These are phyloP conservation scores for Capsicum chinense DNA, from an alignment of 257 asterid genomes.

Conservation along the genomic window DNA sequence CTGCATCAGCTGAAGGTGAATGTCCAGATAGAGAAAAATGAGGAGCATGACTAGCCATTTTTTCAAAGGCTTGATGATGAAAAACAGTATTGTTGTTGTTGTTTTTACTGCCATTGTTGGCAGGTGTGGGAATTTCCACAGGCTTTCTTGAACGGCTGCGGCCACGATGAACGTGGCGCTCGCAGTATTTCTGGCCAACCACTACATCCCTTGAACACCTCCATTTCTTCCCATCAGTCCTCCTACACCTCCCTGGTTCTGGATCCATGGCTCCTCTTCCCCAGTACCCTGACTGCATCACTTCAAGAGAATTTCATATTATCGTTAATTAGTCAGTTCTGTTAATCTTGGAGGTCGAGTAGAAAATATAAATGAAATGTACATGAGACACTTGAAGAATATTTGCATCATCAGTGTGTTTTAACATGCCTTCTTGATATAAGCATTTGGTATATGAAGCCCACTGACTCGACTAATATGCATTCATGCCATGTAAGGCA, in stretches of 20 bases:
- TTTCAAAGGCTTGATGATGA: conserved; percentile 8
- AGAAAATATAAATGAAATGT: background rate
- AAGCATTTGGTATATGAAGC: too few species aligned
- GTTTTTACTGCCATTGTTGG: background rate
- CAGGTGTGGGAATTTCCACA: conserved; percentile 85
- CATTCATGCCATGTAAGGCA: too few species aligned
- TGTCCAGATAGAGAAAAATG: conserved; percentile 56
- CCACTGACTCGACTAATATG: too few species aligned
- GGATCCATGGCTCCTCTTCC: conserved; percentile 89
- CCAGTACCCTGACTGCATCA: conserved; percentile 85
- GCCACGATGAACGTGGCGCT: conserved; percentile 95
- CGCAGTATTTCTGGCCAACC: conserved; percentile 87
- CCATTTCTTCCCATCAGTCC: conserved; percentile 98
- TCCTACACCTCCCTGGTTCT: conserved; percentile 95
- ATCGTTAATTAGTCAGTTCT: background rate
- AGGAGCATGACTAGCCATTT: conserved; percentile 34
- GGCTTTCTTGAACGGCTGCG: conserved; percentile 99
- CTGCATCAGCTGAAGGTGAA: conserved; percentile 63
- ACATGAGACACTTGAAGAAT: too few species aligned
- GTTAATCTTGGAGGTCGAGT: background rate
- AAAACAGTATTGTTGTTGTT: background rate
- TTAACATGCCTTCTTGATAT: too few species aligned
- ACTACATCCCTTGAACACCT: conserved; percentile 94
- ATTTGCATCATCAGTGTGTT: too few species aligned
- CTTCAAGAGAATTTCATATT: conserved; percentile 34